Base-by-base conservation (phyloP, 306 rosid genomes). In the Arachis stenosperma region DNA sequence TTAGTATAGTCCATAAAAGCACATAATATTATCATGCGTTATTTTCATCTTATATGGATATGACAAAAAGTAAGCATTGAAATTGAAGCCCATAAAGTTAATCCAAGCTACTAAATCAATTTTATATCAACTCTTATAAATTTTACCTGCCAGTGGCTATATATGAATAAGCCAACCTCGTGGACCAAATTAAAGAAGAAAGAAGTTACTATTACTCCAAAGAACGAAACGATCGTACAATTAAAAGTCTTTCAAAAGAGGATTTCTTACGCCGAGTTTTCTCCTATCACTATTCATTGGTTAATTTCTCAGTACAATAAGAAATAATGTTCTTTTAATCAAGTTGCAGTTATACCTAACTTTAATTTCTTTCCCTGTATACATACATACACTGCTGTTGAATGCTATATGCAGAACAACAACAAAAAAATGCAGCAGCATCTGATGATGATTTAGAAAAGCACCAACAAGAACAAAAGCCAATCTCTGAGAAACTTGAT, bases 381-480 rank as follows among this genome's bases (percentile, higher is more conserved):
- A 44, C 6, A 6, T 44, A 8, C 13, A 47, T 33, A 33, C 37
- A 33, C 4, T 6, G 2, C 29, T 9, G 29, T 5, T 14, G 57
- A 51, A 51, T 51, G 13, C 11, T 12, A 42, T 8, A 42, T 42
- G 46, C 46, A 42, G 46, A 33, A 33, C 3, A 33, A 2, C 2
- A 33, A 33, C 37, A 40, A 14, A 30, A 84, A 80, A 33, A 90
- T 90, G 96, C 72, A 76, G 56, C 37, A 33, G 37, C 37, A 33
- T 33, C 3, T 33, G 37, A 33, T 74, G 9, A 9, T 69, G 10
- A 52, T n/a, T 61, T 77, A 68, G 5, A 79, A 64, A 8, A 67
- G 77, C 61, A 64, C 54, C 58, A 79, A 64, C 7, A 67, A 76
- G 61, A 67, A 54, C 58, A 86, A 82, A 80, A 9, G 72, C 56